Base-by-base conservation (phyloP, 2,329 filamentous ascomycete species). In the Colletotrichum horii region DNA sequence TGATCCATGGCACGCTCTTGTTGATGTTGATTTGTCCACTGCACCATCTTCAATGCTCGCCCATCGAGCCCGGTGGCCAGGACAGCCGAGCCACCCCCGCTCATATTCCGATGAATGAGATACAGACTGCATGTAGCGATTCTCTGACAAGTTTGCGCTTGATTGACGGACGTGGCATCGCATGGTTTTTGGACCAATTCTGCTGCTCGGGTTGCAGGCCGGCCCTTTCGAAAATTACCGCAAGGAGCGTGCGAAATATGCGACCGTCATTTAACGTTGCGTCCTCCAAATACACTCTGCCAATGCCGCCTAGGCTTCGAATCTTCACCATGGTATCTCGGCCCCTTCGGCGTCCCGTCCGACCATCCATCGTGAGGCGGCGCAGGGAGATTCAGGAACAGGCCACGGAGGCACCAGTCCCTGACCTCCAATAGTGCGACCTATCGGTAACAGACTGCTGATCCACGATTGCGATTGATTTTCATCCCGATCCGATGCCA, bases 311-410 rank as follows among this genome's bases (percentile, higher is more conserved):
- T 48, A 16, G 60, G 15, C 48, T 43, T 28, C n/a, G 34, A 36
- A 22, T 48, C 52, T 64, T 58, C 62, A 72, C 60, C 43, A 26
- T 66, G 24, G 70, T 30, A 22, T 56, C 58, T 73, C 70, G 74
- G 64, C 38, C 56, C 70, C n/a, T 19, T 69, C 48, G 64, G 70
- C 74, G 70, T 58, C 48, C 64, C 62, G 56, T 73, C 64, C 38
- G 62, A 32, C 55, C 73, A 72, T 67, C 43, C 55, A 61, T 64
- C 32, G 73, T 71, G 73, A 72, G 36, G 69, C 38, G 12, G 38
- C 34, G 61, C 61, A 65, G 74, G 15, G 56, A 69, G 34, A 76
- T 65, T 74, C 70, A 76, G 74, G 70, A 76, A 76, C 74, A 74
- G 70, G 56, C 56, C 64, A 73, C 58, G 48, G 56, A 73, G 65